Percentiles rank a stretch among this genome's conserved stretches.
phyloP scores from a whole-genome alignment of 2,329 filamentous ascomycete species.

The Fusarium tanahbumbuense region DNA sequence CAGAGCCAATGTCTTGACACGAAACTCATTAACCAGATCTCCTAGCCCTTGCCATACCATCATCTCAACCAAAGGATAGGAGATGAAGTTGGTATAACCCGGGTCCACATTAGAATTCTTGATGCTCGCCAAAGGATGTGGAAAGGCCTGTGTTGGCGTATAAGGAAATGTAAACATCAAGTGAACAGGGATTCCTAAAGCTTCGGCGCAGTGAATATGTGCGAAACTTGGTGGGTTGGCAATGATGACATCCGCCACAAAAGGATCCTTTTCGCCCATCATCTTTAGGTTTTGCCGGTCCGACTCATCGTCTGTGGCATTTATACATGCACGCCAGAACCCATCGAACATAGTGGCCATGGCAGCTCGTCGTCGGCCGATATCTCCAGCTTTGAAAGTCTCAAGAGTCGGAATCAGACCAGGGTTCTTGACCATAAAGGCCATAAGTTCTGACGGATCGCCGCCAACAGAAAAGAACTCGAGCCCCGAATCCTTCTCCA shows the following conservation, averaged over 20 bases:
- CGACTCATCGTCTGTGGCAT: slow-evolving; percentile 73
- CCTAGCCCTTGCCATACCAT: slow-evolving; percentile 92
- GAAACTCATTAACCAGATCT: slow-evolving; percentile 80
- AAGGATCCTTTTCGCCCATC: slow-evolving; percentile 71
- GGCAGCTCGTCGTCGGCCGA: slow-evolving; percentile 71
- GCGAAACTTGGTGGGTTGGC: slow-evolving; percentile 84
- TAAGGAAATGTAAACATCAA: slow-evolving; percentile 93
- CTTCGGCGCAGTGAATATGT: slow-evolving; percentile 83
- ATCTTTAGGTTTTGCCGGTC: slow-evolving; percentile 71
- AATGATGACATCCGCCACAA: slow-evolving; percentile 83
- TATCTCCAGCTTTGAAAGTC: slow-evolving; percentile 78
- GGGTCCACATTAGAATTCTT: slow-evolving; percentile 77
- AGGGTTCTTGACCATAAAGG: slow-evolving; percentile 88
- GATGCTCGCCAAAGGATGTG: slow-evolving; percentile 81
- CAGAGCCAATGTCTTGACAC: slow-evolving; percentile 74
- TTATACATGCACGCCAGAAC: slow-evolving; percentile 83
- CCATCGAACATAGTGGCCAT: slow-evolving; percentile 88
- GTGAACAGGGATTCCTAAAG: slow-evolving; percentile 80
- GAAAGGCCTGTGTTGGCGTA: slow-evolving; percentile 79
- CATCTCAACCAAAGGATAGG: slow-evolving; percentile 83
- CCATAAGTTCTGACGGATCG: slow-evolving; percentile 84
- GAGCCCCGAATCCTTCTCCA: slow-evolving; percentile 76
- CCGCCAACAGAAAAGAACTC: slow-evolving; percentile 87
- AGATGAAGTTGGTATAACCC: slow-evolving; percentile 82
- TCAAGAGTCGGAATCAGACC: slow-evolving; percentile 80